Evolutionary conservation across 2,329 filamentous ascomycete genomes (phyloP), one percentile per base, ranked within the genome.

Genomic region (Parascedosporium putredinis): DNA sequence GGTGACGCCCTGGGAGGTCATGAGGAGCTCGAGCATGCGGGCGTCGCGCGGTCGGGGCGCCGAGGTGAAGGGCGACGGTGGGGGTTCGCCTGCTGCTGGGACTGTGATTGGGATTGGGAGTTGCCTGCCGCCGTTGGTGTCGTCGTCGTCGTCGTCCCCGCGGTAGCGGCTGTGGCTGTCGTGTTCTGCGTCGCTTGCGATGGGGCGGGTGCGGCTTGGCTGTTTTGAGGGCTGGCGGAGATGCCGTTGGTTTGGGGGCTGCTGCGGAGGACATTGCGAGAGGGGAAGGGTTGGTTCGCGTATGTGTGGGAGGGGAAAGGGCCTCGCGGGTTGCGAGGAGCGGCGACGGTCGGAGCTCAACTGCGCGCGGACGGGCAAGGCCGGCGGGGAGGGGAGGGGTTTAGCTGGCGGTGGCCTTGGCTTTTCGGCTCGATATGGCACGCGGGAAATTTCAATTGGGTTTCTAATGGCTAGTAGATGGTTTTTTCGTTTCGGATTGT

Each of bases 1-100:
- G 4, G 83, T 82, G 8, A 91, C 86, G 60, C 86, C 86, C 59
- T 89, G 83, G 6, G 84, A 84, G 18, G 83, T 83, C 45, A 93
- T 80, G 47, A 93, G 78, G 16, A 90, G 79, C 67, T 91, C 86
- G 58, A 93, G 79, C 12, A 88, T 80, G 59, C 86, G 83, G 14
- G 84, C 79, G 64, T 93, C 87, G 67, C 86, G 84, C 1, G 87
- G 87, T 3, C 84, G 79, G 47, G 76, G 72, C 18, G 72, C 69
- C 9, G 70, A 58, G 34, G 67, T 59, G 27, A 68, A 59, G 45
- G 68, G 58, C 18, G 66, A 54, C 44, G 61, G 56, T 44, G 60
- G 44, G 57, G 54, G 5, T 56, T 16, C 10, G 20, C 29, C 34
- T 46, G 24, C 45, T 14, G 14, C 44, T 51, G 59, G 51, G 46